Evolutionary conservation across 805 yeast species (phyloP).

Genomic region (Monosporozyma unispora): DNA sequence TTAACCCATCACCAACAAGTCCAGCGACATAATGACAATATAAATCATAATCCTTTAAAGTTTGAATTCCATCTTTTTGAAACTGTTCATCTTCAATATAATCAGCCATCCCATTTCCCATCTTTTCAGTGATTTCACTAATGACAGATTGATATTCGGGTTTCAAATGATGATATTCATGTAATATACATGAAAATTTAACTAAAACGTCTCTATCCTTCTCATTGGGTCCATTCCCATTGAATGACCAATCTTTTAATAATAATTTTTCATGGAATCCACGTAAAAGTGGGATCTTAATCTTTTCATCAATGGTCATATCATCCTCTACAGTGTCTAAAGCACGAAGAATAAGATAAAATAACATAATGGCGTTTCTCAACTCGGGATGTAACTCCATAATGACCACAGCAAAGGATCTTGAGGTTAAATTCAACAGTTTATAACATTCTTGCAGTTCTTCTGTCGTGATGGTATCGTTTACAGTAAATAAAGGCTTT

Average conservation of each 20-base stretch:
- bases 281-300: constrained; percentile 69
- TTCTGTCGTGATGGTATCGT: constrained; percentile 33
- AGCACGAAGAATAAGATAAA: constrained; percentile 80
- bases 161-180: constrained; percentile 63
- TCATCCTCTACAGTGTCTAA: constrained; percentile 96
- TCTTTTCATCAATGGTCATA: constrained; percentile 65
- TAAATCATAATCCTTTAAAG: constrained; percentile 73
- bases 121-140: constrained; percentile 63
- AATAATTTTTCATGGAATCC: constrained; percentile 55
- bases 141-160: constrained; percentile 72
- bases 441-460: constrained; percentile 56
- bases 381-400: constrained; percentile 85
- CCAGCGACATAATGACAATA: constrained; percentile 98
- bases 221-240: constrained; percentile 66
- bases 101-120: constrained; percentile 99
- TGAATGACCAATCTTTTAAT: constrained; percentile 69
- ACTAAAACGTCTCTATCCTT: constrained; percentile 72
- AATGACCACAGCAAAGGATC: constrained; percentile 93
- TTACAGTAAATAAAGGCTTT: constrained; percentile 43
- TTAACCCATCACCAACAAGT: constrained; percentile 91
- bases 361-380: constrained; percentile 70
- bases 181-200: constrained; percentile 63
- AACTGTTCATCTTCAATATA: constrained; percentile 71
- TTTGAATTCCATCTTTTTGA: constrained; percentile 58
- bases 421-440: constrained; percentile 60